Percentiles rank a stretch among this genome's conserved stretches.
Evolutionary conservation across 2,329 filamentous ascomycete species (phyloP).

Genomic region (Diaporthe vaccinii): DNA sequence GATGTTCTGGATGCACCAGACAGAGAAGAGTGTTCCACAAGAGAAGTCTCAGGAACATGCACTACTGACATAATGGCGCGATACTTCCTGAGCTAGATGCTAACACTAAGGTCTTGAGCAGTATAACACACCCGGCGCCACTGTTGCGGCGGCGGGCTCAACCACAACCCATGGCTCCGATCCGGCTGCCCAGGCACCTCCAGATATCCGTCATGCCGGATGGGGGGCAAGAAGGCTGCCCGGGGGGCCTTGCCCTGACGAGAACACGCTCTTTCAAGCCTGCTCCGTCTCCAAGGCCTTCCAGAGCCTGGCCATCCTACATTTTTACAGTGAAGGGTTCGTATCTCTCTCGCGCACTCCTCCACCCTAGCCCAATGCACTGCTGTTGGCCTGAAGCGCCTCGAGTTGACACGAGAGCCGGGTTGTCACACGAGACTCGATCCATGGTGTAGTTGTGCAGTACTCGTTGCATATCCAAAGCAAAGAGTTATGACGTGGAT

Average conservation of each 20-base stretch:
- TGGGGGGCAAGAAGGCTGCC: conserved; percentile 32
- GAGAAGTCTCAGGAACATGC: neutral
- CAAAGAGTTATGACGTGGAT: neutral
- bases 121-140: conserved; percentile 35
- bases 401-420: neutral
- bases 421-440: neutral
- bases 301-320: conserved; percentile 36
- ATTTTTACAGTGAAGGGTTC: conserved; percentile 32
- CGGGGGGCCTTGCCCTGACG: conserved; percentile 15
- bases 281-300: conserved; percentile 38
- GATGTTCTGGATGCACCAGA: no score
- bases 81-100: neutral
- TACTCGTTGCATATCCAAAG: no score
- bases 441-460: neutral
- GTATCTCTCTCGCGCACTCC: neutral
- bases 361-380: no score
- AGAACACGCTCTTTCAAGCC: conserved; percentile 37
- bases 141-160: conserved; percentile 27
- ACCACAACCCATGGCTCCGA: neutral
- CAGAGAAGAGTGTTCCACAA: neutral
- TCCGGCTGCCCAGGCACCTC: neutral
- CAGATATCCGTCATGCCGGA: conserved; percentile 18
- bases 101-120: neutral
- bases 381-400: neutral
- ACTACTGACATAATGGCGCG: neutral